Evolutionary conservation across 2,329 filamentous ascomycete species (phyloP).

Genomic region (Ceratocystis smalleyi): DNA sequence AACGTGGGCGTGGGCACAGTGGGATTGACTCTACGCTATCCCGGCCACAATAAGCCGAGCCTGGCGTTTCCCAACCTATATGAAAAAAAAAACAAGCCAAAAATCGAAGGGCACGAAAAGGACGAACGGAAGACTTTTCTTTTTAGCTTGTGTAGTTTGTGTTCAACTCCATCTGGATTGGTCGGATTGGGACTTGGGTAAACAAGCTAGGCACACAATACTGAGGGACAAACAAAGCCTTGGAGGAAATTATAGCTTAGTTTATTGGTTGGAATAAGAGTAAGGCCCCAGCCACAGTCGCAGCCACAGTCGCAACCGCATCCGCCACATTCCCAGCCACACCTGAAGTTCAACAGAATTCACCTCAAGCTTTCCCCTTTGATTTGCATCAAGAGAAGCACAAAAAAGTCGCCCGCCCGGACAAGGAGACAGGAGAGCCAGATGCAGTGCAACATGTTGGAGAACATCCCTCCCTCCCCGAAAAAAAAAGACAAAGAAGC

Average conservation of each 20-base stretch:
- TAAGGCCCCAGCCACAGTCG: no score
- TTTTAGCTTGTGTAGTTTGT: not conserved
- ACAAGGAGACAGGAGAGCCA: constrained; percentile 8
- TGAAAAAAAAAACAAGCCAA: no score
- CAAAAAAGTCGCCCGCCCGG: not conserved
- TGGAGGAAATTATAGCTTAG: not conserved
- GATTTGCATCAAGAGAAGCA: not conserved
- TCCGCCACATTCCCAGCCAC: not conserved
- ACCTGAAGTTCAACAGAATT: not conserved
- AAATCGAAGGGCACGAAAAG: not conserved
- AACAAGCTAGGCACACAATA: not conserved
- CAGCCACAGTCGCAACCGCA: not conserved
- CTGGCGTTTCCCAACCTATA: not conserved
- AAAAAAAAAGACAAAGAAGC: not conserved
- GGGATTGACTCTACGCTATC: not conserved
- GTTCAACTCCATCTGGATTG: not conserved
- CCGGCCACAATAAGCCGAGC: not conserved
- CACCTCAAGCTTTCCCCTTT: no score
- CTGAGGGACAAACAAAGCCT: no score
- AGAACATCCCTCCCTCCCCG: not conserved
- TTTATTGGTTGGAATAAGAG: not conserved
- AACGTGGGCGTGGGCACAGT: not conserved
- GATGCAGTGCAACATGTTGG: not conserved
- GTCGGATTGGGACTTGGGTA: not conserved
- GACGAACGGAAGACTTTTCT: not conserved